Percentiles rank a stretch among this genome's conserved stretches.
phyloP scores from a whole-genome alignment of 495 filamentous ascomycete genomes.

The Barbatosphaeria neglecta region DNA sequence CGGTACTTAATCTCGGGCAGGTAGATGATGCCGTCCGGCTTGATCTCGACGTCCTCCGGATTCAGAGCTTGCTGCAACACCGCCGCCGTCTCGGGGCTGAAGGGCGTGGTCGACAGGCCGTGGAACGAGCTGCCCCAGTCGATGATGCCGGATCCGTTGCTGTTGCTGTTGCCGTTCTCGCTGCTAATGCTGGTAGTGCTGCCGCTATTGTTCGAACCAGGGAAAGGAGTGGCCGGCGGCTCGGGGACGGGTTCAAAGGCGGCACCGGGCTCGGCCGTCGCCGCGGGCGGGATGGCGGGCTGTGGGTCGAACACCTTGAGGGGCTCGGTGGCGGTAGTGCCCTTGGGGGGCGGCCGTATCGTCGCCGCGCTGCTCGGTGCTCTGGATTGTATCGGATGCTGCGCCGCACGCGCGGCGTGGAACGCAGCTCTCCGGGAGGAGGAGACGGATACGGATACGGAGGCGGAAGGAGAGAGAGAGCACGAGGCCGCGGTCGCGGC shows the following conservation, averaged over 20 bases:
- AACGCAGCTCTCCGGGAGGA: not conserved
- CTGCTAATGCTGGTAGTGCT: constrained; percentile 6
- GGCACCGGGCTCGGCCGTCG: constrained; percentile 8
- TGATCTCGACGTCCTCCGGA: constrained; percentile 80
- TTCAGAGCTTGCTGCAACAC: constrained; percentile 57
- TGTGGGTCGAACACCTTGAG: constrained; percentile 12
- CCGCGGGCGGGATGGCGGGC: constrained; percentile 18
- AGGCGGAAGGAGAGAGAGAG: not conserved
- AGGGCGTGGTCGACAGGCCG: constrained; percentile 65
- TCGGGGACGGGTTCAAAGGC: constrained; percentile 15
- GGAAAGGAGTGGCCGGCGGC: too few species aligned
- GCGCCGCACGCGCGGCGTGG: not conserved
- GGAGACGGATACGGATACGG: not conserved
- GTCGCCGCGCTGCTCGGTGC: not conserved
- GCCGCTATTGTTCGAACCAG: too few species aligned
- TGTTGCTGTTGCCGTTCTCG: constrained; percentile 29
- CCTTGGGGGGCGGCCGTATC: not conserved
- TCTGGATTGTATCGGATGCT: not conserved
- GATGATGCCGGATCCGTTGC: constrained; percentile 48
- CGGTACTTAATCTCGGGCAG: constrained; percentile 98
- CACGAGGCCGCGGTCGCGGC: not conserved
- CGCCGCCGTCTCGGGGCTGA: constrained; percentile 62
- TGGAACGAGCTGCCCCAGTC: constrained; percentile 94
- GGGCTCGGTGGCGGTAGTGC: not conserved
- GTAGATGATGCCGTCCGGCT: constrained; percentile 92